phyloP scores from a whole-genome alignment of 306 rosid species.

The Lupinus albus region DNA sequence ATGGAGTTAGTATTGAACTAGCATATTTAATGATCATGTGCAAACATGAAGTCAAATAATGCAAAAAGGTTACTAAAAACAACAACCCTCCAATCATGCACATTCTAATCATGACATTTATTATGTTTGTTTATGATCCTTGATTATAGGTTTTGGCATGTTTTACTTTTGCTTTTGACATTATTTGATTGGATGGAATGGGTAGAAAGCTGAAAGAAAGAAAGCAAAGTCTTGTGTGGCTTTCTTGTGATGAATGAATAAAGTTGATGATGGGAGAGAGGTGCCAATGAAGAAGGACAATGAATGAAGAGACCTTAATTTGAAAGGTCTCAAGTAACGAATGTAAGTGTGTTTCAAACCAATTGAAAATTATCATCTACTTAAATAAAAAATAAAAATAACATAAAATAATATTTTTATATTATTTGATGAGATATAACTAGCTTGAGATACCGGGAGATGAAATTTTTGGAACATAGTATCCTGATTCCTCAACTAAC shows the following conservation, averaged over 20 bases:
- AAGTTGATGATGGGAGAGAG: constrained; percentile 19
- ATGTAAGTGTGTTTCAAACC: too few relatives aligned
- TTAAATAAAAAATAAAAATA: too few relatives aligned
- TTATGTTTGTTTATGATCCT: constrained; percentile 34
- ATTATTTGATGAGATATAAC: too few relatives aligned
- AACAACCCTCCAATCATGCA: constrained; percentile 22
- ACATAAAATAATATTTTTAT: too few relatives aligned
- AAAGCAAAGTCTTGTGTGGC: constrained; percentile 1
- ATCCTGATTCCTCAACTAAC: too few relatives aligned
- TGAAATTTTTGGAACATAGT: too few relatives aligned
- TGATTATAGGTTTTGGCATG: constrained; percentile 40
- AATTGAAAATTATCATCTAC: too few relatives aligned
- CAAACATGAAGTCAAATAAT: constrained; percentile 34
- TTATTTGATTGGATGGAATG: constrained; percentile 34
- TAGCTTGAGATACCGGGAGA: too few relatives aligned
- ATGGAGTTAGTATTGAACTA: constrained; percentile 7
- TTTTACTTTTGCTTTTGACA: constrained; percentile 41
- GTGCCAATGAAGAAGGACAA: background rate
- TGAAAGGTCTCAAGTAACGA: constrained; percentile 27
- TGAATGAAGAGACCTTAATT: background rate
- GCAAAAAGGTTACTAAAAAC: constrained; percentile 32
- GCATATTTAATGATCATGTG: constrained; percentile 33
- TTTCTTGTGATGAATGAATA: constrained; percentile 5
- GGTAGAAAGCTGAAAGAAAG: background rate
- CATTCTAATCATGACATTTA: constrained; percentile 40